A percentile compares a stretch with the other conserved stretches of the same genome.
Evolutionary conservation across 208 protist species (phyloP).

Genomic region (Trypanosoma rangeli): DNA sequence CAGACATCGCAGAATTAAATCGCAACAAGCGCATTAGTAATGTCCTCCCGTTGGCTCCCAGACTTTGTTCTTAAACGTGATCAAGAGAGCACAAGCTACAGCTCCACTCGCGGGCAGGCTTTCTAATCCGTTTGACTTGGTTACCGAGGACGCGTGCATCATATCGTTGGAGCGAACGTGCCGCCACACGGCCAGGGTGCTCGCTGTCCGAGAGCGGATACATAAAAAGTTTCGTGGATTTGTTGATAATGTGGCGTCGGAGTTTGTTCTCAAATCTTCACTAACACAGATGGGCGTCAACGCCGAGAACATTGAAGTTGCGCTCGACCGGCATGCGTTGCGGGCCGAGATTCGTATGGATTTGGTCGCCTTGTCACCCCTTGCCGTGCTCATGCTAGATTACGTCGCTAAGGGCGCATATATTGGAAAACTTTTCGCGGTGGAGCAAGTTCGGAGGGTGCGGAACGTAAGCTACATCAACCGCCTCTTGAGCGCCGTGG

Average conservation of each 20-base stretch:
- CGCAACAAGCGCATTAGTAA: background rate
- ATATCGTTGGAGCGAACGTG: conserved; percentile 33
- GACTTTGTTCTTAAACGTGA: conserved; percentile 74
- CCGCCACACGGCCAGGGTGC: conserved; percentile 36
- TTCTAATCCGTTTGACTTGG: conserved; percentile 77
- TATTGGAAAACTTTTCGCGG: conserved; percentile 91
- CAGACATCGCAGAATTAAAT: background rate
- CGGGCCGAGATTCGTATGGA: conserved; percentile 52
- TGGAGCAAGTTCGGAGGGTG: conserved; percentile 70
- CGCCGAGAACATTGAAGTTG: conserved; percentile 59
- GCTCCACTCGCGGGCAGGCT: conserved; percentile 59
- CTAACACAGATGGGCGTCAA: conserved; percentile 91
- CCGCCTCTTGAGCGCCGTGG: conserved; percentile 64
- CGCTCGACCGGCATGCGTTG: conserved; percentile 40
- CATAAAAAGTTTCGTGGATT: conserved; percentile 86
- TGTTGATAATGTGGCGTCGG: conserved; percentile 42
- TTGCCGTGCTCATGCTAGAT: conserved; percentile 88
- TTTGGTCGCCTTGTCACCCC: conserved; percentile 70
- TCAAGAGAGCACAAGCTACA: conserved; percentile 54
- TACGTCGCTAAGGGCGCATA: conserved; percentile 67
- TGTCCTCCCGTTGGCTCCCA: conserved; percentile 79
- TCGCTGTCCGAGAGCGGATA: conserved; percentile 43
- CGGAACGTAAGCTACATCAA: conserved; percentile 72
- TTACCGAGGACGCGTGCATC: conserved; percentile 68
- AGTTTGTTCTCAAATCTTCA: conserved; percentile 88